These are phyloP conservation scores for Moesziomyces parantarcticus DNA, from an alignment of 1,284 basidiomycete genomes.

Conservation along the genomic window DNA sequence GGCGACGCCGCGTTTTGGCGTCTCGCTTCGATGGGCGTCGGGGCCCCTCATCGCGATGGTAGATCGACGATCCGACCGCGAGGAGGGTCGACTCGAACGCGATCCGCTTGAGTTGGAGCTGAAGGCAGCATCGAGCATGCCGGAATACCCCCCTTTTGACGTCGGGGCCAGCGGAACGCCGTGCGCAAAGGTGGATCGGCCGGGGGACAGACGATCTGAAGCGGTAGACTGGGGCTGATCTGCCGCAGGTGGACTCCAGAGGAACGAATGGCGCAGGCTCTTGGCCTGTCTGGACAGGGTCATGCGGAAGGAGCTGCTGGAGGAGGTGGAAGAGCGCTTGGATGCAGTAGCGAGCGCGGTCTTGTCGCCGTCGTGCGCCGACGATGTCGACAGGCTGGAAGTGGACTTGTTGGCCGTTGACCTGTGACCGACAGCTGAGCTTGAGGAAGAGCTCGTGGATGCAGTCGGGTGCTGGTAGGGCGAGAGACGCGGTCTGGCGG, in stretches of 20 bases:
- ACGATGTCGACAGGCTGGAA: conserved; percentile 24
- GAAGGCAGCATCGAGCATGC: not conserved
- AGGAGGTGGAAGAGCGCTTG: conserved; percentile 26
- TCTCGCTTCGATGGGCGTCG: not conserved
- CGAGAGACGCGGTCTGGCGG: conserved; percentile 1
- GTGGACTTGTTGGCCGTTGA: conserved; percentile 21
- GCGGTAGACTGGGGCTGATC: not conserved
- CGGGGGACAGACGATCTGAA: conserved; percentile 1
- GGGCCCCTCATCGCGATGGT: not conserved
- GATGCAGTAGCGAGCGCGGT: conserved; percentile 10
- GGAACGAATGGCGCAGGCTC: conserved; percentile 31
- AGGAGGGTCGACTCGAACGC: not conserved
- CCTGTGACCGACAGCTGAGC: conserved; percentile 19
- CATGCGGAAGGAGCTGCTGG: conserved; percentile 36
- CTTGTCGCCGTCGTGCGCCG: conserved; percentile 21
- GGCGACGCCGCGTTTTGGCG: not conserved
- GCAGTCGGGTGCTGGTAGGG: conserved; percentile 11
- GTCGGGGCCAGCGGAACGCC: conserved; percentile 1
- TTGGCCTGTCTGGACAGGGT: conserved; percentile 40
- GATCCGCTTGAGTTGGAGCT: not conserved
- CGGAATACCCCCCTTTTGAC: not conserved
- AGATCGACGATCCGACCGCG: not conserved
- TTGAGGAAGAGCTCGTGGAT: conserved; percentile 20
- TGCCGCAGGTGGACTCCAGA: conserved; percentile 15
- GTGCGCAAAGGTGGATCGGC: not conserved